These are phyloP conservation scores for Termitomyces sp. DNA, from an alignment of 768 basidiomycete genomes.

Conservation along the genomic window DNA sequence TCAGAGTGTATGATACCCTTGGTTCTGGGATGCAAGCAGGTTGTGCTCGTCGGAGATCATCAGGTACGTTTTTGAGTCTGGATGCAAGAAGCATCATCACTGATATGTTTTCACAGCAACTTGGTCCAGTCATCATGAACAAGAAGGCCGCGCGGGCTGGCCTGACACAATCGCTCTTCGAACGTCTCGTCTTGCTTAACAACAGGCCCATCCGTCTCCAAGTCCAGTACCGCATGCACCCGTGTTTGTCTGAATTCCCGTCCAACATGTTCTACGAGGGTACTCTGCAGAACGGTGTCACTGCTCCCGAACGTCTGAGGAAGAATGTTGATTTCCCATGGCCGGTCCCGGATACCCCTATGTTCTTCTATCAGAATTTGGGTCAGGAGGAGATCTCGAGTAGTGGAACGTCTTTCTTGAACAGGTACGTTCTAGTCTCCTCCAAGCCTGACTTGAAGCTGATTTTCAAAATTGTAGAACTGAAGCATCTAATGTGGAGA, in stretches of 20 bases:
- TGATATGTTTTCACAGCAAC: constrained; percentile 56
- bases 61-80: constrained; percentile 33
- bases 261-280: constrained; percentile 99
- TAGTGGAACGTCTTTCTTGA: constrained; percentile 97
- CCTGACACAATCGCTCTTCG: constrained; percentile 96
- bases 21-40: constrained; percentile 97
- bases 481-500: constrained; percentile 98
- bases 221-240: constrained; percentile 99
- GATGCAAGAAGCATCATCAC: neutral
- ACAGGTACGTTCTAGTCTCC: constrained; percentile 51
- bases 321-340: constrained; percentile 99
- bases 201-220: constrained; percentile 98
- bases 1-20: constrained; percentile 99
- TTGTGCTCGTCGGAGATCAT: constrained; percentile 96
- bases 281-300: constrained; percentile 97
- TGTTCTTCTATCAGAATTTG: constrained; percentile 99
- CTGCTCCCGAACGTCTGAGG: constrained; percentile 92
- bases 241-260: constrained; percentile 97
- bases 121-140: constrained; percentile 99
- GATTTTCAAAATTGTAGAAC: constrained; percentile 50
- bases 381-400: constrained; percentile 99
- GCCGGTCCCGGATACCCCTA: constrained; percentile 95
- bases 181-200: constrained; percentile 90
- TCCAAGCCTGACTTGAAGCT: neutral
- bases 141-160: constrained; percentile 99